Evolutionary conservation across 495 filamentous ascomycete genomes (phyloP), one percentile per base, ranked within the genome.

Genomic region (Elasticomyces elasticus): DNA sequence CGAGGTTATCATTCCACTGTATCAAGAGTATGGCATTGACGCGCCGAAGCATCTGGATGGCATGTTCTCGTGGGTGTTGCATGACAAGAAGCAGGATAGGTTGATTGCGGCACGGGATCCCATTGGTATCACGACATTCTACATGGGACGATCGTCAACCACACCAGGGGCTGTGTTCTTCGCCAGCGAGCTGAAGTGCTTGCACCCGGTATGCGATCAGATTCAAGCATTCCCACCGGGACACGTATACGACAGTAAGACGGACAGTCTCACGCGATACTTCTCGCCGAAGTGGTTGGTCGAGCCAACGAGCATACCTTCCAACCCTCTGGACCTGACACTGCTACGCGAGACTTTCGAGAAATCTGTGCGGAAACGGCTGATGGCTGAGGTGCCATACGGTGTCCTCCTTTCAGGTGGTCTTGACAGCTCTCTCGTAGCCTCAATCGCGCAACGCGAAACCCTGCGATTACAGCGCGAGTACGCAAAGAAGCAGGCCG

Each of bases 1-100:
- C 71, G 92, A 98, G 72, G 88, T 97, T 64, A 91, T 98, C 67
- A 89, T 97, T 63, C 92, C 94, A 49, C 64, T 98, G 81, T 94
- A 96, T 79, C 69, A 81, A 69, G 81, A 97, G 69, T 77, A 95
- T 79, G 94, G 83, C 59, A 77, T 95, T 54, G 86, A 97, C 69
- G 87, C 89, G 57, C 91, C 92, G 58, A 94, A 94, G 73, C 73
- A 88, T 69, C 82, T 98, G 57, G 92, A 98, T 68, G 92, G 92
- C 71, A 98, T 98, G 94, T 98, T 98, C 80, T 95, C 91, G 11
- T 98, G 90, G 75, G 89, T 97, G 40, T 78, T 98, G 25, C 96
- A 94, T 72, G 92, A 98, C 76, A 92, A 90, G 74, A 83, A 77
- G 46, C 79, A 83, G 64, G 86, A 98, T 73, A 84, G 94, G 49